Evolutionary conservation across 768 basidiomycete genomes (phyloP).

Genomic region (Russula compacta): DNA sequence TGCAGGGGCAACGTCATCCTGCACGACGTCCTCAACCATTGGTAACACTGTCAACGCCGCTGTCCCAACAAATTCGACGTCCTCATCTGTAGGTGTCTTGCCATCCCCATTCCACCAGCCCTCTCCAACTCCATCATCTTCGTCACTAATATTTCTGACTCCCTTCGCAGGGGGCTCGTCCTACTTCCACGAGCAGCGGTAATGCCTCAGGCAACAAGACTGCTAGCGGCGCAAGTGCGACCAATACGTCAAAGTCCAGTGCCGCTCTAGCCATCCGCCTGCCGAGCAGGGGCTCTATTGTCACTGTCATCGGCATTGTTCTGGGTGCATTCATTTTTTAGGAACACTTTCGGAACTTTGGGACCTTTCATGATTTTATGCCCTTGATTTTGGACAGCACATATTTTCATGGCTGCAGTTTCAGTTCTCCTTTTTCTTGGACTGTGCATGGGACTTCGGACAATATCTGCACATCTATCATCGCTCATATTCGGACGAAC

Average conservation of each 20-base stretch:
- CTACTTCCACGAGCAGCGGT: not conserved
- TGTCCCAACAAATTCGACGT: not conserved
- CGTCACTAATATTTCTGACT: not conserved
- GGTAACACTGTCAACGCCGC: conserved; percentile 32
- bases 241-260: not conserved
- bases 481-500: not conserved
- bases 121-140: not conserved
- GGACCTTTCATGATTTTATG: not conserved
- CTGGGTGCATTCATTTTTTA: not conserved
- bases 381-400: not conserved
- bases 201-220: not conserved
- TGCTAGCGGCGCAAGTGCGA: not conserved
- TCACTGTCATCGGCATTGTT: not conserved
- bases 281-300: not conserved
- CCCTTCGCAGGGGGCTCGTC: not conserved
- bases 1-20: conserved; percentile 49
- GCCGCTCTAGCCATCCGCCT: not conserved
- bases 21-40: conserved; percentile 44
- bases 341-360: not conserved
- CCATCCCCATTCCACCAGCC: not conserved
- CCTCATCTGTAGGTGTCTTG: conserved; percentile 2
- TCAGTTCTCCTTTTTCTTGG: not conserved
- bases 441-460: not conserved
- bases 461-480: not conserved
- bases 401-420: not conserved